Base-by-base conservation (phyloP, 345 rosid species). In the Cochlearia excelsa region DNA sequence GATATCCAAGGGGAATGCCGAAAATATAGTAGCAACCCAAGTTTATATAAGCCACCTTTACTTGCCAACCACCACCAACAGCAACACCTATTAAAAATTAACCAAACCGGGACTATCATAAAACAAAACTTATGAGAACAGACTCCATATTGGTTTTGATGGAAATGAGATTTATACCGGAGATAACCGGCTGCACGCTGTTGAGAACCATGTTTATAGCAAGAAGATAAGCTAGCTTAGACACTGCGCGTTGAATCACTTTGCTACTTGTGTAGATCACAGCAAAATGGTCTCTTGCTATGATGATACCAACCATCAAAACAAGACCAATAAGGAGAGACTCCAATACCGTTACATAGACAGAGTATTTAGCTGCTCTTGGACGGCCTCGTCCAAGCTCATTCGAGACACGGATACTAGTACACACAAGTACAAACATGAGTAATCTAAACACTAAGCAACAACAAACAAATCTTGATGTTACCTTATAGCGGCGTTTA, bases 31-130 rank as follows among this genome's bases (percentile, higher is more conserved):
- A 85, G 55, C 78, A 77, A 11, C 88, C 88, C 35, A 90, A 58
- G 74, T 90, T 90, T 44, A 87, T 81, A 16, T 81, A 87, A 37
- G 96, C 97, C 41, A 90, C 97, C 59, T 76, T 41, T 0, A 78
- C 81, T 78, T 90, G 97, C 95, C 97, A 90, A 30, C 97, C 97
- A 28, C 81, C 88, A 3, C 97, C 91, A 6, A 90, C 51, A 28
- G 95, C 95, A 59, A 87, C 97, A 53, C 97, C 97, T 90, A 48
- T 9, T 34, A 26, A 9, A 1, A 30, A 58, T 45, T 2, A 16
- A 16, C 16, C 16, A 37, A 4, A 56, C 16, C 11, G 0, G 29
- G 2, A 50, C 0, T 8, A 33, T 34, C 35, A 16, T 11, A 16
- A 16, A 16, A 16, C 23, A 3, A 27, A 30, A 16, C 30, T 61